Base-by-base conservation (phyloP, 177 flowering plant species). In the Vitis hybrid region DNA sequence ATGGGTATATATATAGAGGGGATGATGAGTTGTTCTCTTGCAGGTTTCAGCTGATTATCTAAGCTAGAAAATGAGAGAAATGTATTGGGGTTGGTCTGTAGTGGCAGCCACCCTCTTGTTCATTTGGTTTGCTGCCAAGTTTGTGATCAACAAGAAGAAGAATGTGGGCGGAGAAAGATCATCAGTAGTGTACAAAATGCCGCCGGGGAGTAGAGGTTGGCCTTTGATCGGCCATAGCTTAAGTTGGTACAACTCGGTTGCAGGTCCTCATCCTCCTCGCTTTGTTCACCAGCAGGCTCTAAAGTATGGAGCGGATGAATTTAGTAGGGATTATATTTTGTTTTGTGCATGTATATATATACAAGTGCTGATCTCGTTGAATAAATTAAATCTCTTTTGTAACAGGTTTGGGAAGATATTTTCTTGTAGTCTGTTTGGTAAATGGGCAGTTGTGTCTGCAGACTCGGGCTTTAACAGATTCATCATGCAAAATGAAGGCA, bases 401-500 rank as follows among this genome's bases (percentile, higher is more conserved):
- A 19, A 66, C 79, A 91, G 94, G 86, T 90, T 65, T 70, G 98
- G 98, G 67, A 89, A 82, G 73, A 89, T 92, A 74, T 92, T 92
- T 67, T 85, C 91, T 2, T 91, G 96, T 70, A 86, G 80, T 51
- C 45, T 92, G 55, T 86, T 89, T 56, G 98, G 98, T 0, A 88
- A 82, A 75, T 59, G 80, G 83, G 86, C 96, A 0, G 93, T 92
- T 69, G 96, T 91, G 19, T 92, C 98, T 3, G 93, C 89, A 0
- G 96, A 92, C 66, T 88, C 96, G 3, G 55, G 45, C 0, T 92
- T 92, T 59, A 92, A 92, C 74, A 72, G 89, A 18, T 92, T 86
- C 64, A 78, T 91, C 50, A 89, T 92, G 94, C 93, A 85, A 70
- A 89, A 91, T 60, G 98, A 92, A 80, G 96, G 98, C n/a, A 88